Evolutionary conservation across 345 rosid genomes (phyloP).

Genomic region (Salix arbutifolia): DNA sequence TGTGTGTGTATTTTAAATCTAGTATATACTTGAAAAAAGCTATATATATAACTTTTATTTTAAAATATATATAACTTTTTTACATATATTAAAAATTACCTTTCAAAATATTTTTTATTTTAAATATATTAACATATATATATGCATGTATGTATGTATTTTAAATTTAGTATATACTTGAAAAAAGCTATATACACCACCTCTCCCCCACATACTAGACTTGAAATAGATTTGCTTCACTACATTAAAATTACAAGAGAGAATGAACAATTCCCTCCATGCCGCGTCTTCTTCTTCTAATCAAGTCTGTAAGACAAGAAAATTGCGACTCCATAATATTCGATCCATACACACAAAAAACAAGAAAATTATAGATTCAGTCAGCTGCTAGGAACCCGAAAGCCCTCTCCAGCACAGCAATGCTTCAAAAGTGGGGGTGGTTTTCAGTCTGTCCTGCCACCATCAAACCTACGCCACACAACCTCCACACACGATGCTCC

Average conservation of each 20-base stretch:
- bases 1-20: too few species aligned
- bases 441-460: neutral
- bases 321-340: too few species aligned
- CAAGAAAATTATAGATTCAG: neutral
- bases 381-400: neutral
- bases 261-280: conserved; percentile 41
- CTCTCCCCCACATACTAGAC: neutral
- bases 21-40: too few species aligned
- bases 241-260: conserved; percentile 7
- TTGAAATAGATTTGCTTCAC: neutral
- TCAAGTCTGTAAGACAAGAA: neutral
- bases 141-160: too few species aligned
- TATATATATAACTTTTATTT: too few species aligned
- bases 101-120: too few species aligned
- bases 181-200: too few species aligned
- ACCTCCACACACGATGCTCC: conserved; percentile 78
- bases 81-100: too few species aligned
- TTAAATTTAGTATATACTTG: too few species aligned
- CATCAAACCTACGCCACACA: conserved; percentile 40
- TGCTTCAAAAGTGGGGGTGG: neutral
- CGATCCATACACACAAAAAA: neutral
- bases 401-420: neutral
- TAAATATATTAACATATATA: too few species aligned
- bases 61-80: too few species aligned
- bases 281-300: neutral